phyloP scores from a whole-genome alignment of 2,329 filamentous ascomycete species.

The Salinomyces thailandicus region DNA sequence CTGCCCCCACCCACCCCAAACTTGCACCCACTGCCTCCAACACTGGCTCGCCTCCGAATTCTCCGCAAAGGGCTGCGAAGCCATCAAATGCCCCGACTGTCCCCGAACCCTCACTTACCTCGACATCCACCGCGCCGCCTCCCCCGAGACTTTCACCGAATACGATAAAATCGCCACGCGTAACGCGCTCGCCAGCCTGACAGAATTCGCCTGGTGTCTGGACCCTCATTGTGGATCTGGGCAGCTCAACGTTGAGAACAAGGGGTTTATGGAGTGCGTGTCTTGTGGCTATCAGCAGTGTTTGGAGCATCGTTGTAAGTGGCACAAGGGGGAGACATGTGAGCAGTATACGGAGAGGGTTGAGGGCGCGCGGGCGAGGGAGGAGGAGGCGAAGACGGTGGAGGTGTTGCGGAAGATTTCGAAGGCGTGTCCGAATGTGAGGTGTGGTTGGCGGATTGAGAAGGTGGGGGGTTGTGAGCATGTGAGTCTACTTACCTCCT shows the following conservation, averaged over 20 bases:
- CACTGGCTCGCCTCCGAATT: conserved; percentile 31
- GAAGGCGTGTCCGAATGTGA: conserved; percentile 28
- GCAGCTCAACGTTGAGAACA: conserved; percentile 37
- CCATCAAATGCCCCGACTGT: conserved; percentile 46
- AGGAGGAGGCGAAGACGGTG: conserved; percentile 18
- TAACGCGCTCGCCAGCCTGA: conserved; percentile 33
- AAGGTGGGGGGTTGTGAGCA: conserved; percentile 34
- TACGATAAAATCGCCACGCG: conserved; percentile 39
- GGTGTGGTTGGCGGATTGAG: conserved; percentile 30
- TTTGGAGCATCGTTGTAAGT: conserved; percentile 24
- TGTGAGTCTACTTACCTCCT: too few species aligned
- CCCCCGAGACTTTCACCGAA: conserved; percentile 34
- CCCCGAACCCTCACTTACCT: conserved; percentile 32
- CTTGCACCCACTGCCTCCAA: conserved; percentile 29
- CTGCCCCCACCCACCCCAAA: conserved; percentile 27
- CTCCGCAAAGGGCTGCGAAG: conserved; percentile 31
- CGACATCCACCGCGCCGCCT: conserved; percentile 39
- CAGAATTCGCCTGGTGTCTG: conserved; percentile 46
- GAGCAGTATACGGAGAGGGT: conserved; percentile 28
- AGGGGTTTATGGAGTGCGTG: conserved; percentile 33
- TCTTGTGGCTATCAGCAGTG: conserved; percentile 29
- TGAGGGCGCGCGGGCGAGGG: conserved; percentile 12
- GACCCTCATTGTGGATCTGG: conserved; percentile 40
- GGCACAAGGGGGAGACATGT: conserved; percentile 33
- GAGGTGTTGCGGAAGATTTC: conserved; percentile 23